phyloP scores from a whole-genome alignment of 2,329 filamentous ascomycete genomes.

The Fusarium sublunatum region DNA sequence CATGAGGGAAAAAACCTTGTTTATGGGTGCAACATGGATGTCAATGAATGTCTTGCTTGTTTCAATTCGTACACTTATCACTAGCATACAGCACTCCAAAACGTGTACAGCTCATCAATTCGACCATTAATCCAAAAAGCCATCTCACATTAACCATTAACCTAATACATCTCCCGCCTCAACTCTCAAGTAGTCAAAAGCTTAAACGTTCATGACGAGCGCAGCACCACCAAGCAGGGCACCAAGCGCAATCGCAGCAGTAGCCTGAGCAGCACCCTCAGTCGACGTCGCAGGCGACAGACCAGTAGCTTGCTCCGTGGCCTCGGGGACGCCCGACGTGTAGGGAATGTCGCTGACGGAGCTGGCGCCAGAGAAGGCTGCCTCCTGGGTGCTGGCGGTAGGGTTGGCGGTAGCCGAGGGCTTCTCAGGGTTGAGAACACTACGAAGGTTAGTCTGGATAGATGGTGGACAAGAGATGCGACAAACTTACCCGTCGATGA shows the following conservation, averaged over 20 bases:
- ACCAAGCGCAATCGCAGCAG: slow-evolving; percentile 43
- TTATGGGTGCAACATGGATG: background rate
- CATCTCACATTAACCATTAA: slow-evolving; percentile 3
- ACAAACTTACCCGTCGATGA: slow-evolving; percentile 64
- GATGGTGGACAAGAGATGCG: background rate
- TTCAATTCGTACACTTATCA: background rate
- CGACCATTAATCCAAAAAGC: no score
- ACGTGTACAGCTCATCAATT: slow-evolving; percentile 2
- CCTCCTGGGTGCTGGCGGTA: slow-evolving; percentile 53
- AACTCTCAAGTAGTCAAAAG: background rate
- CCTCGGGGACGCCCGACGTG: slow-evolving; percentile 60
- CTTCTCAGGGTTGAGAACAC: slow-evolving; percentile 57
- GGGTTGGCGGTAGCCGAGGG: slow-evolving; percentile 51
- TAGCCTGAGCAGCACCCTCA: slow-evolving; percentile 39
- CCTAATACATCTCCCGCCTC: background rate
- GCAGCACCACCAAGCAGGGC: slow-evolving; percentile 42
- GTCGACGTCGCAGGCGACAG: slow-evolving; percentile 30
- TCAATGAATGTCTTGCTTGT: no score
- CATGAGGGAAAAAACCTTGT: background rate
- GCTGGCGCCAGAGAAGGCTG: slow-evolving; percentile 65
- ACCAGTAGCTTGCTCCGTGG: slow-evolving; percentile 29
- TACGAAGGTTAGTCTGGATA: slow-evolving; percentile 53
- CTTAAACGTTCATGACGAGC: slow-evolving; percentile 36
- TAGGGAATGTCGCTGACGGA: slow-evolving; percentile 62
- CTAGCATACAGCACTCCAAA: no score